Base-by-base conservation (phyloP, 164 flowering plant species). In the Stephania yunnanensis region DNA sequence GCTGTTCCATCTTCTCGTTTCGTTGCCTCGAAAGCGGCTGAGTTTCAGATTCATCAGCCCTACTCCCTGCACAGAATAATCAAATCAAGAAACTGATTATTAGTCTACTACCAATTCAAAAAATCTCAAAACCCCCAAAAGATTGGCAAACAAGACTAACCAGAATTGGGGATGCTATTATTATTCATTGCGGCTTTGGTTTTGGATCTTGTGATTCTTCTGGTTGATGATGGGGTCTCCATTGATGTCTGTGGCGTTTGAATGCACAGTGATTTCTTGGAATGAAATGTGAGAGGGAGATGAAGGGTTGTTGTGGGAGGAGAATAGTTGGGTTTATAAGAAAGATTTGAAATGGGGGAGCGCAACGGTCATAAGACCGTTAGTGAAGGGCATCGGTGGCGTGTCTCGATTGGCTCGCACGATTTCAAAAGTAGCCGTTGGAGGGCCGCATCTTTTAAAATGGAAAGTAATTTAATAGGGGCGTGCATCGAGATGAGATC, bases 201-300 rank as follows among this genome's bases (percentile, higher is more conserved):
- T 79, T 89, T 95, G 0, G 96, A 91, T 77, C 93, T 87, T n/a
- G 97, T 90, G 30, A 89, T 80, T 76, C 91, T 87, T 83, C 87
- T 88, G 8, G 77, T 80, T 15, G 97, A 91, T 67, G 91, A 86
- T 68, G 97, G 97, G 55, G 97, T 92, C 76, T 92, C 95, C 97
- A 91, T 92, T 61, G 81, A 44, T 30, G 2, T 50, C 20, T 55
- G 44, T 67, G 20, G 25, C 46, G 64, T 48, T 22, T 19, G 3
- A 66, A 64, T 11, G 12, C 11, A 6, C 7, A 30, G 55, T 2
- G 74, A 46, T 52, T 22, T 45, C 15, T 68, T 20, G 8, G 48
- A 46, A 20, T 15, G 22, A n/a, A 30, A 22, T 53, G 4, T 3
- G 74, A 69, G 53, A 29, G 20, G 20, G 76, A 66, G 46, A 44